Conservation (phyloP, 129 eudicot species). For the Lactuca saligna region DNA sequence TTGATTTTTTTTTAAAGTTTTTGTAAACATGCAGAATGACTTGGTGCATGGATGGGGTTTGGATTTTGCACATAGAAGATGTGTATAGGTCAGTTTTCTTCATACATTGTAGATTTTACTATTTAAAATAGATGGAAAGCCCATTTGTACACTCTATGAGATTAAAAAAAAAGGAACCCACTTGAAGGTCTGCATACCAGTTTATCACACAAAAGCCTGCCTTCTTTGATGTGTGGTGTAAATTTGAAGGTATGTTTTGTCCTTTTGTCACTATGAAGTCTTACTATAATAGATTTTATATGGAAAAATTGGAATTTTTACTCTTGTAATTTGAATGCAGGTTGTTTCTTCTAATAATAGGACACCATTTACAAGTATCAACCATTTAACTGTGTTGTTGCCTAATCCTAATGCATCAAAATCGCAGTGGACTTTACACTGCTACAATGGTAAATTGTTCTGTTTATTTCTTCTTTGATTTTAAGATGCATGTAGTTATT, state of each 20-base stretch:
- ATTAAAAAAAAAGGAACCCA: too few relatives aligned
- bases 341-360: constrained; percentile 84
- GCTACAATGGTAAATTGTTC: constrained; percentile 61
- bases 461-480: too few relatives aligned
- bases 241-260: constrained; percentile 83
- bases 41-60: constrained; percentile 99
- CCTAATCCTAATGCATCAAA: constrained; percentile 79
- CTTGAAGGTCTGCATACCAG: constrained; percentile 92
- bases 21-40: constrained; percentile 68
- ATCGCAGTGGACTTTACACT: constrained; percentile 88
- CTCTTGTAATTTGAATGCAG: constrained; percentile 36
- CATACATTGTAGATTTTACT: too few relatives aligned
- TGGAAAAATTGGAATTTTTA: background rate
- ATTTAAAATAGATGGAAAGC: too few relatives aligned
- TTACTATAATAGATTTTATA: background rate
- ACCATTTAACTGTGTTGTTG: constrained; percentile 65
- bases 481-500: too few relatives aligned
- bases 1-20: too few relatives aligned
- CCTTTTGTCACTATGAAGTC: background rate
- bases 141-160: too few relatives aligned
- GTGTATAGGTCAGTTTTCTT: constrained; percentile 73
- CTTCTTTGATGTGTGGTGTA: constrained; percentile 79
- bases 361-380: constrained; percentile 76
- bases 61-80: constrained; percentile 96
- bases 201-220: constrained; percentile 76